Base-by-base conservation (phyloP, 2,329 filamentous ascomycete species). In the Xylariaceae sp. region DNA sequence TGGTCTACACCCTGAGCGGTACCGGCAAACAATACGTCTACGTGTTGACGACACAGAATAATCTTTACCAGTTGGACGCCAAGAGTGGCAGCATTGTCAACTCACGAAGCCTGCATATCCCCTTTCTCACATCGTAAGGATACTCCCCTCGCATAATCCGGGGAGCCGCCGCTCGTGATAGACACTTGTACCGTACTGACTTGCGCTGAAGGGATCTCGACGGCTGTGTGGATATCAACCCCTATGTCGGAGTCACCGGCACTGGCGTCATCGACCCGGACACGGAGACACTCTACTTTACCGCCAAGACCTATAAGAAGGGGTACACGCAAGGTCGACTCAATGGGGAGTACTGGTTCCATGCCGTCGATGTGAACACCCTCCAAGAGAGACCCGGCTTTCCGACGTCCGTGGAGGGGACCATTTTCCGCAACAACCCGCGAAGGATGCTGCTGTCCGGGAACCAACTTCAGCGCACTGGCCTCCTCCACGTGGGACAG, bases 31-130 rank as follows among this genome's bases (percentile, higher is more conserved):
- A 77, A 53, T 72, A 67, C 35, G 62, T 77, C 24, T 77, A 69
- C 43, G 52, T 74, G 9, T 65, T 73, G 2, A 75, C 72, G 1
- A 71, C 70, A 0, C 70, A 74, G 46, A 77, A 76, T 51, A 74
- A 72, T 32, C 50, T 75, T 5, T 73, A 75, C 49, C 75, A 72
- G 40, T 52, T 76, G 19, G 59, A 76, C 44, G 69, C 69, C 0
- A 68, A 69, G 45, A 73, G 68, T 0, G 72, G 72, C 15, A 60
- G 54, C 3, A 69, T 75, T 15, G 43, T 75, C n/a, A 49, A 54
- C 1, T 59, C 56, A 1, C 56, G 69, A 7, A 72, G 65, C 17
- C 55, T 77, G 0, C 60, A 63, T 31, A 63, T 68, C 30, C 67
- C 67, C 6, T 70, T 70, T 42, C 45, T 68, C 30, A 56, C 60